These are phyloP conservation scores for Pleodorina starrii DNA, from an alignment of 139 green algal species.

Conservation along the genomic window DNA sequence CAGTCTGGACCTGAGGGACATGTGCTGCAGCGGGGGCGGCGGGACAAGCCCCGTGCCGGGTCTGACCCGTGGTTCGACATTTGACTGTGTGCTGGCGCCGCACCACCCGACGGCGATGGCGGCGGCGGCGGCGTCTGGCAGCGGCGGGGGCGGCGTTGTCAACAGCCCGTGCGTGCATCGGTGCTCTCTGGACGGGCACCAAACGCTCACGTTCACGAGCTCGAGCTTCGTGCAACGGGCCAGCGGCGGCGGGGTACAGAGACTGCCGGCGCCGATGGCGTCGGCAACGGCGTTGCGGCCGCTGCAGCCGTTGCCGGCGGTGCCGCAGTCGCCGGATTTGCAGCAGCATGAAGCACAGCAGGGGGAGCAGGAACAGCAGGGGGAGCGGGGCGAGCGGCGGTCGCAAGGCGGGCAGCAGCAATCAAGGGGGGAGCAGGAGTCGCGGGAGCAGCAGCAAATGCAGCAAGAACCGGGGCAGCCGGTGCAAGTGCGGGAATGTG, in stretches of 20 bases:
- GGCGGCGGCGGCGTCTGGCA: background rate
- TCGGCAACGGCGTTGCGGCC: too few species aligned
- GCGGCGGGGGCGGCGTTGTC: background rate
- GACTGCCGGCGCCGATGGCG: too few species aligned
- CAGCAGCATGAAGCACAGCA: background rate
- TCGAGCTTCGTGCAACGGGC: background rate
- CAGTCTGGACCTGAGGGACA: background rate
- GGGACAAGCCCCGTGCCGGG: slow-evolving; percentile 3
- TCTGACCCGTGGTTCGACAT: background rate
- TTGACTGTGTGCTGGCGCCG: background rate
- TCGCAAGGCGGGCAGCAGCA: background rate
- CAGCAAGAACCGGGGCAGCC: background rate
- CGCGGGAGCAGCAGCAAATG: background rate
- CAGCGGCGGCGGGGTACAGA: background rate
- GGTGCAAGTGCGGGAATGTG: too few species aligned
- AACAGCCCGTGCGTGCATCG: background rate
- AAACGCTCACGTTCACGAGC: slow-evolving; percentile 11
- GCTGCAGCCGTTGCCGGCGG: too few species aligned
- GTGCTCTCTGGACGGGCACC: background rate
- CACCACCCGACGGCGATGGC: background rate
- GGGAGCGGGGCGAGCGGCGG: background rate
- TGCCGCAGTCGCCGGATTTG: background rate
- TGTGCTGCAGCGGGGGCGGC: background rate
- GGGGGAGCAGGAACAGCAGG: background rate
- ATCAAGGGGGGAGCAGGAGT: background rate